Evolutionary conservation across 2,329 filamentous ascomycete genomes (phyloP).

Genomic region (Trichophyton rubrum): DNA sequence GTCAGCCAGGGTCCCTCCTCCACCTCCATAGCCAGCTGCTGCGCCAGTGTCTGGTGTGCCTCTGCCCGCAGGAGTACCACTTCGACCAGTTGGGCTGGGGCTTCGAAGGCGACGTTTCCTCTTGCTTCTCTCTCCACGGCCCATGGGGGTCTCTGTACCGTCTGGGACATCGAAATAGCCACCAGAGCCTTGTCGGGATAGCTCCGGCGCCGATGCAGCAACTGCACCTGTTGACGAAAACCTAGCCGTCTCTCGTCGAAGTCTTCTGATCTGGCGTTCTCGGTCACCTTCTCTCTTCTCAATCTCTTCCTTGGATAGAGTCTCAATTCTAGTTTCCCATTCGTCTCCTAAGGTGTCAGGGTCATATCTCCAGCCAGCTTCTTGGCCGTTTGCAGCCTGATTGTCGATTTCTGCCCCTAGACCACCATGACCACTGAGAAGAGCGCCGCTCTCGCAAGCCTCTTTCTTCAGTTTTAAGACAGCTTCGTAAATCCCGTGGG

Average conservation of each 20-base stretch:
- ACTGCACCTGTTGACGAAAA: conserved; percentile 81
- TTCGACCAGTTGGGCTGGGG: conserved; percentile 63
- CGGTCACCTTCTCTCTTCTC: conserved; percentile 92
- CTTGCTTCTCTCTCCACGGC: conserved; percentile 81
- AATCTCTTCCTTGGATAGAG: conserved; percentile 85
- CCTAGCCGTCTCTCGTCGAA: conserved; percentile 80
- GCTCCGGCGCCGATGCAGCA: conserved; percentile 64
- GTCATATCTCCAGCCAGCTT: conserved; percentile 92
- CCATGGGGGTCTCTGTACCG: conserved; percentile 64
- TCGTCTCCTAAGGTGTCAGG: conserved; percentile 74
- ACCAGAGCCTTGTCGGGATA: conserved; percentile 44
- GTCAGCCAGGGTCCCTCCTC: conserved; percentile 53
- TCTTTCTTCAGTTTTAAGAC: conserved; percentile 90
- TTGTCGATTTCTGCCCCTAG: conserved; percentile 67
- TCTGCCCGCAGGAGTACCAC: conserved; percentile 55
- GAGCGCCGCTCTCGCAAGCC: conserved; percentile 77
- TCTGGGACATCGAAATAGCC: conserved; percentile 49
- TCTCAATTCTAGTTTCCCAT: conserved; percentile 73
- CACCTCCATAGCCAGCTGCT: conserved; percentile 57
- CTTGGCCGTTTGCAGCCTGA: conserved; percentile 67
- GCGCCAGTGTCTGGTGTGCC: conserved; percentile 62
- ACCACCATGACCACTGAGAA: conserved; percentile 61
- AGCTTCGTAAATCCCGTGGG: conserved; percentile 93
- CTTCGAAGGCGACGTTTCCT: conserved; percentile 90
- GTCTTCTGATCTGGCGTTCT: conserved; percentile 74